A percentile compares a stretch with the other conserved stretches of the same genome.
These are phyloP conservation scores for Marchantia polymorpha DNA, from an alignment of 225 moss, liverwort and hornwort species.

Conservation along the genomic window DNA sequence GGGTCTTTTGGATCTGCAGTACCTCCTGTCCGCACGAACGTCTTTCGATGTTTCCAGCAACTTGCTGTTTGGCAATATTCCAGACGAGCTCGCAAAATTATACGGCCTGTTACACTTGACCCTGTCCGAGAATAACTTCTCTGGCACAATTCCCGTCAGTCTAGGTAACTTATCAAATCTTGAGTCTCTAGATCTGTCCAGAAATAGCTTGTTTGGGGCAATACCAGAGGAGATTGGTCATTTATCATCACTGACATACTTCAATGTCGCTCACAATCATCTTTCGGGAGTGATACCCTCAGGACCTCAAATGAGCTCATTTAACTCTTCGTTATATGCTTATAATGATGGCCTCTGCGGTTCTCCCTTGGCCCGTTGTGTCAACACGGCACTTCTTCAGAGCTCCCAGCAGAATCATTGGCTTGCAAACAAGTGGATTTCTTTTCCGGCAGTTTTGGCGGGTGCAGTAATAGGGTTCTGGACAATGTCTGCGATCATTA, in stretches of 20 bases:
- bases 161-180: background rate
- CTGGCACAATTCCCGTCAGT: constrained; percentile 4
- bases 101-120: background rate
- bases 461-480: too few species aligned
- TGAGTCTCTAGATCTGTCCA: constrained; percentile 13
- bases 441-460: too few species aligned
- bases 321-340: background rate
- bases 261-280: constrained; percentile 12
- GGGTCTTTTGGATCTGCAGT: background rate
- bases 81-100: background rate
- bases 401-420: too few species aligned
- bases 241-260: background rate
- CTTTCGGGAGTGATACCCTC: constrained; percentile 12
- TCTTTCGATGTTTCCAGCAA: constrained; percentile 23
- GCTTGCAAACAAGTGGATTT: too few species aligned
- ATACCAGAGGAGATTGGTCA: background rate
- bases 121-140: background rate
- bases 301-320: background rate
- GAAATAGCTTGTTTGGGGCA: background rate
- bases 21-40: constrained; percentile 11
- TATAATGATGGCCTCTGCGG: constrained; percentile 12
- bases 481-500: too few species aligned
- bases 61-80: background rate
- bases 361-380: background rate
- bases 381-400: too few species aligned